Evolutionary conservation across 768 basidiomycete species (phyloP).

Genomic region (Termitomyces sp.): DNA sequence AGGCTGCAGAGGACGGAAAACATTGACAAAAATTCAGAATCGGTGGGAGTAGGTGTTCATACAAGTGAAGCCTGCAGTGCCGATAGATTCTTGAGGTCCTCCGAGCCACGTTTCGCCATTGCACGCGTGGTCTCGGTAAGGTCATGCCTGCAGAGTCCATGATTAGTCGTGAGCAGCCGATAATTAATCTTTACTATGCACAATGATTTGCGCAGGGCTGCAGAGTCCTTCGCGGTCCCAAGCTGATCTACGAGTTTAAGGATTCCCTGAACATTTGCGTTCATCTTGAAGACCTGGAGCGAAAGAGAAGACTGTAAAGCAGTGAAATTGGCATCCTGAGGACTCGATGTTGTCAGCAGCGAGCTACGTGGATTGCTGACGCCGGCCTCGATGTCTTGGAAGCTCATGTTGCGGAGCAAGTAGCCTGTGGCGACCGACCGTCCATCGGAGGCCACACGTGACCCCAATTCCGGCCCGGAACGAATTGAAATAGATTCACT

Average conservation of each 20-base stretch:
- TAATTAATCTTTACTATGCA: conserved; percentile 34
- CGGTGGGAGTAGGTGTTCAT: conserved; percentile 15
- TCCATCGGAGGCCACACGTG: neutral
- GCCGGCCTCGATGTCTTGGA: conserved; percentile 52
- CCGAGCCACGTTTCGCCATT: conserved; percentile 91
- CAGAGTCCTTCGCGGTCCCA: conserved; percentile 78
- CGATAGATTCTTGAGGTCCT: conserved; percentile 87
- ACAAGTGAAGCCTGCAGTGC: conserved; percentile 59
- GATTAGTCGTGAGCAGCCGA: neutral
- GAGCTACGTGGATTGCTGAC: conserved; percentile 29
- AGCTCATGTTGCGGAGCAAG: conserved; percentile 36
- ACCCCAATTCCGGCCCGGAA: neutral
- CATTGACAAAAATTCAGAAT: neutral
- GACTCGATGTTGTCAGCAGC: conserved; percentile 29
- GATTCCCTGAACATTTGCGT: conserved; percentile 94
- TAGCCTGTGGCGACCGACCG: neutral
- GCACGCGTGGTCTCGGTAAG: conserved; percentile 90
- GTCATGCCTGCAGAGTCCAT: conserved; percentile 60
- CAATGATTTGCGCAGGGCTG: conserved; percentile 77
- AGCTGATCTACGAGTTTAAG: conserved; percentile 95
- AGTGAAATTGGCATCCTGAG: conserved; percentile 71
- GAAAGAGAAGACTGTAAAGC: conserved; percentile 75
- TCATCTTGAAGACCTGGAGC: conserved; percentile 98
- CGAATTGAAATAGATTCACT: too few relatives aligned
- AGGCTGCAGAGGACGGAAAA: conserved; percentile 39